Percentiles rank a stretch among this genome's conserved stretches.
Evolutionary conservation across 1,284 basidiomycete genomes (phyloP).

Genomic region (Boletus semigastroideus): DNA sequence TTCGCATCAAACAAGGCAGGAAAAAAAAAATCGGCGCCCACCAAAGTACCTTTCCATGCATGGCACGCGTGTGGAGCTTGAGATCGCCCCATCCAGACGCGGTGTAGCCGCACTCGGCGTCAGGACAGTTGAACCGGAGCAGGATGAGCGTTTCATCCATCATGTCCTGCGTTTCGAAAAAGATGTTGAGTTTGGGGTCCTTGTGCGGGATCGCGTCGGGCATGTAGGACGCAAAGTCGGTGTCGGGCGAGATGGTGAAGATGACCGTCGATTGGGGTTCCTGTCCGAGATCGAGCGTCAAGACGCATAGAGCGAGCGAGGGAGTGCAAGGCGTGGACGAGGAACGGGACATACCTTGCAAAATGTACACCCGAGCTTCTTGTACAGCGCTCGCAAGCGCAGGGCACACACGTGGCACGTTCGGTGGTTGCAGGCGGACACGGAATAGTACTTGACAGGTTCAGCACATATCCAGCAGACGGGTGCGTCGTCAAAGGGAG

Average conservation of each 20-base stretch:
- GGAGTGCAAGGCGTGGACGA: not conserved
- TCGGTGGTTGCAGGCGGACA: constrained; percentile 90
- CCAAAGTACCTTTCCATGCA: constrained; percentile 84
- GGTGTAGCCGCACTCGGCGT: constrained; percentile 78
- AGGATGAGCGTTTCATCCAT: constrained; percentile 94
- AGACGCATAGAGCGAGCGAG: not conserved
- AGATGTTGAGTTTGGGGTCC: constrained; percentile 78
- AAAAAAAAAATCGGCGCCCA: constrained; percentile 36
- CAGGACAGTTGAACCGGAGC: constrained; percentile 87
- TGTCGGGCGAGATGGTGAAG: constrained; percentile 75
- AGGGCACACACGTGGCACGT: constrained; percentile 93
- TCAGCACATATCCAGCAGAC: constrained; percentile 97
- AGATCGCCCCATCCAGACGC: constrained; percentile 88
- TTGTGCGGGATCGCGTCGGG: constrained; percentile 60
- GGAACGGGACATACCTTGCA: constrained; percentile 71
- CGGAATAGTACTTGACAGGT: constrained; percentile 85
- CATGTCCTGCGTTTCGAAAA: constrained; percentile 91
- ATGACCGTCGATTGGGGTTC: constrained; percentile 79
- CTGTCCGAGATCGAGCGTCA: constrained; percentile 37
- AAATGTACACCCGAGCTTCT: constrained; percentile 91
- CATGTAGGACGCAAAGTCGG: constrained; percentile 62
- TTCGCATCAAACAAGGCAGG: not conserved
- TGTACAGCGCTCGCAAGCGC: constrained; percentile 91
- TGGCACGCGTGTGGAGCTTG: constrained; percentile 74
- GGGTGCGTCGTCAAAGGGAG: constrained; percentile 24